Base-by-base conservation (phyloP, 106 monocot species). In the Dendrobium officinale region DNA sequence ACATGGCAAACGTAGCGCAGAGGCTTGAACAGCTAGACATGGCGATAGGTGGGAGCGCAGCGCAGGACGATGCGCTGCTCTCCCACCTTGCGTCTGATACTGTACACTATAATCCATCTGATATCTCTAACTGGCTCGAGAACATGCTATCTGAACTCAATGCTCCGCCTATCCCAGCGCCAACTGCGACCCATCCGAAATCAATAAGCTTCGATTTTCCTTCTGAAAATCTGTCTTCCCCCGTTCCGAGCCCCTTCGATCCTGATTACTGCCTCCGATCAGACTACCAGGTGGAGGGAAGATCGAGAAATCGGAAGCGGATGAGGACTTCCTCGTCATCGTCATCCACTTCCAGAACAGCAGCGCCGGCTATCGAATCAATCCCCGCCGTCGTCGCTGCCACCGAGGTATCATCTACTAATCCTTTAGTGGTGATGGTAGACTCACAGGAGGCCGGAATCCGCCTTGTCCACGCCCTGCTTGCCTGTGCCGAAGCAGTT, bases 1-100 rank as follows among this genome's bases (percentile, higher is more conserved):
- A 88, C 77, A 93, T 93, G 93, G 93, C 90, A n/a, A 90, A 93
- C 29, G 90, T 93, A 33, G 93, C 93, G 8, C 88, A 87, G 84
- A 93, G 90, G 81, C 86, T 93, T n/a, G 88, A 90, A 84, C 93
- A 93, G 85, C 90, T 93, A 70, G 93, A 93, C 86, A 88, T 89
- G 88, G 90, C 85, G 40, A 93, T 90, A 86, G 87, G 82, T 24
- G 68, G 78, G 68, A 55, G 51, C 72, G 73, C 77, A 7, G 75
- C 77, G 5, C 80, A 80, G 37, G 91, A 91, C 76, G 88, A 88
- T 55, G 80, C 78, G 10, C 6, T 88, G 41, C 44, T 87, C 79
- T 56, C 86, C 44, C 87, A 85, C 54, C 84, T 85, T 67, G 84
- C 90, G 22, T 81, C 87, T 56, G 86, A 88, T 37, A 73, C 88